Conservation (phyloP, 2,329 filamentous ascomycete species). For the Epicoccum sorghinum region DNA sequence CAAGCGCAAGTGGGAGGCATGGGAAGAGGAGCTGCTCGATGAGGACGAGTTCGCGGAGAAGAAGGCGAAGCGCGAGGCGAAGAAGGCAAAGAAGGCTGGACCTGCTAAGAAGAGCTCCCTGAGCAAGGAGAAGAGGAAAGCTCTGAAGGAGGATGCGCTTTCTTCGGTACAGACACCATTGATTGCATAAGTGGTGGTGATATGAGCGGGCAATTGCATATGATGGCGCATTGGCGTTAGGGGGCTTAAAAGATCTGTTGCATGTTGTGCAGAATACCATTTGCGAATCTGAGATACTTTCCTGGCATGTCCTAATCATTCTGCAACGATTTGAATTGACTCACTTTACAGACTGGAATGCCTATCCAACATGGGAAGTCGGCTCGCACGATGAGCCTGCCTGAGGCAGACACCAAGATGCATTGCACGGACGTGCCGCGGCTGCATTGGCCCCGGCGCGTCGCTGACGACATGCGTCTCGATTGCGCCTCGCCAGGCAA, state of each 20-base stretch:
- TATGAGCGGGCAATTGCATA: constrained; percentile 16
- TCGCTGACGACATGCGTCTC: background rate
- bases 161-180: constrained; percentile 49
- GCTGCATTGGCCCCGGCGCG: constrained; percentile 21
- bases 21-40: constrained; percentile 47
- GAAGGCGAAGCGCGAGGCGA: constrained; percentile 55
- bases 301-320: background rate
- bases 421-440: constrained; percentile 3
- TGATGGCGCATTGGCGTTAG: constrained; percentile 29
- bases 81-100: constrained; percentile 52
- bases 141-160: constrained; percentile 56
- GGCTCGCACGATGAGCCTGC: too few species aligned
- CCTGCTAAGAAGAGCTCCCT: constrained; percentile 39
- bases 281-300: constrained; percentile 12
- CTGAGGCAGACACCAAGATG: background rate
- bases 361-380: too few species aligned
- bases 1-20: constrained; percentile 48
- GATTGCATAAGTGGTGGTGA: constrained; percentile 28
- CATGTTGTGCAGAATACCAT: constrained; percentile 24
- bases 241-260: constrained; percentile 29
- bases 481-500: constrained; percentile 14
- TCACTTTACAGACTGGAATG: too few species aligned
- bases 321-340: background rate
- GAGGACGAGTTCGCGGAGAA: constrained; percentile 44
- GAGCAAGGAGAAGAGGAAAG: constrained; percentile 56